Evolutionary conservation across 129 eudicot species (phyloP).

Genomic region (Dittrichia graveolens): DNA sequence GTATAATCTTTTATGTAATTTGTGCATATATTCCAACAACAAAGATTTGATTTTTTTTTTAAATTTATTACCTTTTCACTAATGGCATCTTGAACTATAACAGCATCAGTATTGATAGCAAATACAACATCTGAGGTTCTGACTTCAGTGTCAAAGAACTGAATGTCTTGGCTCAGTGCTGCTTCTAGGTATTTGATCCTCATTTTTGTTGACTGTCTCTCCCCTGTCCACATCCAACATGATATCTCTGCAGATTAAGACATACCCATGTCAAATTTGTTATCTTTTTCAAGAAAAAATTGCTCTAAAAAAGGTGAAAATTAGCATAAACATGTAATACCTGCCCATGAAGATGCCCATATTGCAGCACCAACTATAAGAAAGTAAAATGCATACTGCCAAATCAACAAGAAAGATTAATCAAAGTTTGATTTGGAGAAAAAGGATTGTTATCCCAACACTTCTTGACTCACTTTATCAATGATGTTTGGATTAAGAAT

Average conservation of each 20-base stretch:
- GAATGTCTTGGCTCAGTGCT: slow-evolving; percentile 91
- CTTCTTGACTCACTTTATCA: too few species aligned
- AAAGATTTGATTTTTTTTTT: slow-evolving; percentile 2
- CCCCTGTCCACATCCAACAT: slow-evolving; percentile 99
- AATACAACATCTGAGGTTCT: slow-evolving; percentile 94
- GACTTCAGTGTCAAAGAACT: slow-evolving; percentile 89
- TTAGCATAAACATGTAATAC: slow-evolving; percentile 32
- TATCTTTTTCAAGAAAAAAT: neutral
- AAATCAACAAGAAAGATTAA: slow-evolving; percentile 27
- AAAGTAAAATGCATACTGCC: slow-evolving; percentile 99
- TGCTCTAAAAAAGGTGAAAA: neutral
- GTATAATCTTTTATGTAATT: slow-evolving; percentile 1
- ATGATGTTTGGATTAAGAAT: too few species aligned
- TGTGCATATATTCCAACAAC: slow-evolving; percentile 21
- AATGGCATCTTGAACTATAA: slow-evolving; percentile 97
- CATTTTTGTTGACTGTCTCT: slow-evolving; percentile 93
- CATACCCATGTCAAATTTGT: slow-evolving; percentile 13
- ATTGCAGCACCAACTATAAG: slow-evolving; percentile 97
- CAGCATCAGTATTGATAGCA: slow-evolving; percentile 97
- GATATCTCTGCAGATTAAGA: slow-evolving; percentile 73
- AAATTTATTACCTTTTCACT: slow-evolving; percentile 79
- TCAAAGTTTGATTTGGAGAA: neutral
- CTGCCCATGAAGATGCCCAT: slow-evolving; percentile 99
- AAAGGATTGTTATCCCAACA: too few species aligned
- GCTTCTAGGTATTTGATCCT: slow-evolving; percentile 91